These are phyloP conservation scores for Aspergillus hiratsukae DNA, from an alignment of 2,329 filamentous ascomycete species.

Conservation along the genomic window DNA sequence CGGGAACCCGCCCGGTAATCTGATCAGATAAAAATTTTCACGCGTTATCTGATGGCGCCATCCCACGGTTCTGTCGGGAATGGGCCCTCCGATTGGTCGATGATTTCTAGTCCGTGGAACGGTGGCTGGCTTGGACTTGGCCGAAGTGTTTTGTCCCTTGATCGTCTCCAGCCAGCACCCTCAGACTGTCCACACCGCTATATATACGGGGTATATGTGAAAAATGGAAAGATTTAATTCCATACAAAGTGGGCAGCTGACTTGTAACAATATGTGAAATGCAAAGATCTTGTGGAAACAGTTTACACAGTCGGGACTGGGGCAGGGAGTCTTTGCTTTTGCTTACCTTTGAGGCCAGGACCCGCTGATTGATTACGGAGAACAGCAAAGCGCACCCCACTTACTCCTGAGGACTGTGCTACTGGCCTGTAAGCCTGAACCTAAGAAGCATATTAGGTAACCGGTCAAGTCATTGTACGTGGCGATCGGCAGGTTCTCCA, in stretches of 20 bases:
- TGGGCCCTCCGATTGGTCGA: neutral
- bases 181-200: too few relatives aligned
- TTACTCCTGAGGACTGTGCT: neutral
- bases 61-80: slow-evolving; percentile 3
- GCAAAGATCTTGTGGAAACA: too few relatives aligned
- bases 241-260: neutral
- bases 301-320: too few relatives aligned
- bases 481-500: neutral
- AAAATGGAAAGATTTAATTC: too few relatives aligned
- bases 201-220: too few relatives aligned
- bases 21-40: slow-evolving; percentile 23
- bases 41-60: slow-evolving; percentile 23
- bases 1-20: slow-evolving; percentile 13
- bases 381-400: neutral
- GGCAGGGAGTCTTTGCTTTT: too few relatives aligned
- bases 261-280: neutral
- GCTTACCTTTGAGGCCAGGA: too few relatives aligned
- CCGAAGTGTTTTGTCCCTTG: neutral
- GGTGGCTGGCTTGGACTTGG: neutral
- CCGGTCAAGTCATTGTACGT: neutral
- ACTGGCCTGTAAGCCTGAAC: neutral
- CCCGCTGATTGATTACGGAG: slow-evolving; percentile 13
- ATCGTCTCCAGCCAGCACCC: neutral
- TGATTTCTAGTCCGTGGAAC: neutral
- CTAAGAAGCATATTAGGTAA: neutral